Evolutionary conservation across 495 filamentous ascomycete genomes (phyloP), one percentile per base, ranked within the genome.

Genomic region (Neurospora discreta): DNA sequence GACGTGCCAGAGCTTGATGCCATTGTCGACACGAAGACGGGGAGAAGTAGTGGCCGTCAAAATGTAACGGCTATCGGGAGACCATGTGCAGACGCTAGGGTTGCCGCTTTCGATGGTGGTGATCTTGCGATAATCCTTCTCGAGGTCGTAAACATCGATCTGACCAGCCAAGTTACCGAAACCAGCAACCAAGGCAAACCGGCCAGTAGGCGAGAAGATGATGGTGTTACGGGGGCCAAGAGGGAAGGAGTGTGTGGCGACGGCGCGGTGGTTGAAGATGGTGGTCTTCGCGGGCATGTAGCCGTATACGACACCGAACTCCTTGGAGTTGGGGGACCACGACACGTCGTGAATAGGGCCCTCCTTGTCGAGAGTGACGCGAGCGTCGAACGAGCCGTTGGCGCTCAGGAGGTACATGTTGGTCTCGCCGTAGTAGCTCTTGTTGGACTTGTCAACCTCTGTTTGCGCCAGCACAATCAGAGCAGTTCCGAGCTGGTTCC

Each of bases 381-480:
- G 87, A 69, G 94, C 95, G 79, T 99, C 95, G 78, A 97, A 95
- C 71, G 90, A 89, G 65, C 94, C 95, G 77, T 91, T 94, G 69
- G 93, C 91, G 81, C 93, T 97, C 71, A 99, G 87, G 75, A 99
- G 86, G 83, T 98, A 99, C 78, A 99, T 89, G 70, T 92, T 99
- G 3, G 95, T 98, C 85, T 99, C 95, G 77, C 96, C 95, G 75
- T 99, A 98, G 83, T 99, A 99, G 84, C 91, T 97, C 88, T 97
- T 97, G 79, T 95, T 95, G 43, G 93, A 93, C 81, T 94, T 95
- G 81, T 99, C 95, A 52, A 98, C 95, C 68, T 99, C 95, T 16
- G 95, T 99, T 85, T 98, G 95, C 74, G 95, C 94, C 78, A 99
- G 89, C 74, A 98, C 95, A 80, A 99, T 93, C 76, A 98, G 81